A percentile compares a stretch with the other conserved stretches of the same genome.
These are phyloP conservation scores for Prillingera fragicola DNA, from an alignment of 1,284 basidiomycete species.

Conservation along the genomic window DNA sequence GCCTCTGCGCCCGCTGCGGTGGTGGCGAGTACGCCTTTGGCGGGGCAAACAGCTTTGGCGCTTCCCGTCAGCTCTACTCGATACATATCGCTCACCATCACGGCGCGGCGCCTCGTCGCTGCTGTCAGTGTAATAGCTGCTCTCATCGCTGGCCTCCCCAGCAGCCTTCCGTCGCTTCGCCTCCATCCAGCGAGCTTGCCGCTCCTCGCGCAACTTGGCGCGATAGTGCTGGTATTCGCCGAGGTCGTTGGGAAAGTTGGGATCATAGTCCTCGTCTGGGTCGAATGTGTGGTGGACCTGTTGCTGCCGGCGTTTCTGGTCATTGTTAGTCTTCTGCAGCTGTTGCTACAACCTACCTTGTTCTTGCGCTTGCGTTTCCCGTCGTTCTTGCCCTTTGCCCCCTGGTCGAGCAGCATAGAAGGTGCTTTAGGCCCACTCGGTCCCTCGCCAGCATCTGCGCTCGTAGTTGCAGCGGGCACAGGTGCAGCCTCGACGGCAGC, in stretches of 20 bases:
- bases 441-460: too few species aligned
- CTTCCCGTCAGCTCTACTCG: conserved; percentile 14
- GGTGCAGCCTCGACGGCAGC: conserved; percentile 6
- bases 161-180: conserved; percentile 24
- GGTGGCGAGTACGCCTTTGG: conserved; percentile 36
- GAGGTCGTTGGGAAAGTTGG: conserved; percentile 46
- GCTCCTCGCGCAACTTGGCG: conserved; percentile 34
- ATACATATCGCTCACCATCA: conserved; percentile 31
- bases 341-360: conserved; percentile 22
- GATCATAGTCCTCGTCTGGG: conserved; percentile 47
- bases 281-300: conserved; percentile 36
- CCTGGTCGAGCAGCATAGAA: conserved; percentile 9
- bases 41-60: conserved; percentile 44
- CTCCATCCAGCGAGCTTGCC: conserved; percentile 22
- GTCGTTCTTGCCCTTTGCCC: conserved; percentile 18
- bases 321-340: not conserved
- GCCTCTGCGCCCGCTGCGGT: conserved; percentile 4
- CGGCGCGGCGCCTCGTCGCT: conserved; percentile 42
- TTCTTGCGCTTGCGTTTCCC: conserved; percentile 36
- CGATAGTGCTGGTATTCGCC: conserved; percentile 46
- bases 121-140: conserved; percentile 41
- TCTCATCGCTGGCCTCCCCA: conserved; percentile 31
- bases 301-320: conserved; percentile 16
- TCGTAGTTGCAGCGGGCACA: conserved; percentile 12
- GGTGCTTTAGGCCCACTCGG: too few species aligned